Base-by-base conservation (phyloP, 1,284 basidiomycete species). In the Naganishia sp. region DNA sequence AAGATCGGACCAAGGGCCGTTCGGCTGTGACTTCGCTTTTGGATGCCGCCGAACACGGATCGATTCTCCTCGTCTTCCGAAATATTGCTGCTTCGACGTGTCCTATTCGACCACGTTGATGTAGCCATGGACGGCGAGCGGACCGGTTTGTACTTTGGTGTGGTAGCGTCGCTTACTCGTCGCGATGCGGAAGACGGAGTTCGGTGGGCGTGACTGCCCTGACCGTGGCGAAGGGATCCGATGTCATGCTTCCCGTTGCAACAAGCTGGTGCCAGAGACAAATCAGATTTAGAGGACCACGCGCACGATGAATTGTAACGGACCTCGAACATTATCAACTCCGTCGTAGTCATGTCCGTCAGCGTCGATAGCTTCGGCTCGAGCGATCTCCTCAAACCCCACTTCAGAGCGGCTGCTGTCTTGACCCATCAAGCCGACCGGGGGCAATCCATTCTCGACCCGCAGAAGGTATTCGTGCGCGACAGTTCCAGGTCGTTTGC, bases 191-290 rank as follows among this genome's bases (percentile, higher is more conserved):
- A 56, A 4, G 60, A 48, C 15, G 59, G 54, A n/a, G 54, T 54
- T 60, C 86, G 84, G 59, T 86, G 85, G 65, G 87, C 84, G 65
- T 85, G 83, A 60, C 85, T 83, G 36, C 71, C 69, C 33, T 78
- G 75, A 21, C 85, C 72, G 55, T 73, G 70, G 21, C 55, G 63
- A 39, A 70, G 46, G 45, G 89, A 90, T 16, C 83, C 81, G 31
- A 85, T 81, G 59, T 84, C 82, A 79, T 99, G 95, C 84, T 85
- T 73, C 31, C 95, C 95, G 77, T 94, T 92, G 74, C 94, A 97
- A 78, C 94, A 97, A 1, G 93, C 93, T 57, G 67, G 9, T 10
- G 60, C 45, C 54, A 55, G 70, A 42, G 25, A 15, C 9, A 16
- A 25, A 42, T 52, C 46, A 28, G 61, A 45, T 70, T 72, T 60